Evolutionary conservation across 768 basidiomycete genomes (phyloP).

Genomic region (Lactifluus hygrophoroides): DNA sequence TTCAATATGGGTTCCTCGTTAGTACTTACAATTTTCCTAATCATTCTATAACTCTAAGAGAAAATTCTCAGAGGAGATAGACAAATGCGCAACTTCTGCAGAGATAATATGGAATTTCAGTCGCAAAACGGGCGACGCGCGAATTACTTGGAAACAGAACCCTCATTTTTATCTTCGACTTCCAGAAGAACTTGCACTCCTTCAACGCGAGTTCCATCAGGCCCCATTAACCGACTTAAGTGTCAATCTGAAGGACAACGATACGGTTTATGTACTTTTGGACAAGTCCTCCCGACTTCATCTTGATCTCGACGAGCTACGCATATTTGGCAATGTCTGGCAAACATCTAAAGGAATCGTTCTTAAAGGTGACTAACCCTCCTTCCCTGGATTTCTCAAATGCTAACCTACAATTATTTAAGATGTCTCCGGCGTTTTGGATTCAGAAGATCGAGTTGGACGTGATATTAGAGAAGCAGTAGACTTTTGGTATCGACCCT

Average conservation of each 20-base stretch:
- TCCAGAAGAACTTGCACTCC: too few species aligned
- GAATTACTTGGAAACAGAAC: background rate
- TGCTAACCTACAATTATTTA: background rate
- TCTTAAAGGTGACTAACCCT: background rate
- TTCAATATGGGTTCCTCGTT: background rate
- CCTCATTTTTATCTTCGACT: too few species aligned
- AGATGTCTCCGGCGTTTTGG: background rate
- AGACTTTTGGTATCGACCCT: too few species aligned
- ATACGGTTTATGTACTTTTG: background rate
- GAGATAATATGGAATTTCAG: too few species aligned
- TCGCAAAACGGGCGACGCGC: too few species aligned
- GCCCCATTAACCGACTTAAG: too few species aligned
- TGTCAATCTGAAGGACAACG: too few species aligned
- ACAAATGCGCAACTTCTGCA: too few species aligned
- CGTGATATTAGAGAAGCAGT: background rate
- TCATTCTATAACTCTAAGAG: background rate
- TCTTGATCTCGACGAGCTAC: background rate
- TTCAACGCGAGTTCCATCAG: too few species aligned
- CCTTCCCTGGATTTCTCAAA: background rate
- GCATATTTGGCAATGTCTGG: conserved; percentile 1
- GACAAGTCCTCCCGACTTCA: background rate
- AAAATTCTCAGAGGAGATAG: too few species aligned
- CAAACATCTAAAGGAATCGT: background rate
- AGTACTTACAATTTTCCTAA: background rate
- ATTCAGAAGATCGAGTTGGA: background rate